Evolutionary conservation across 208 protist genomes (phyloP).

Genomic region (Leishmania lainsoni): DNA sequence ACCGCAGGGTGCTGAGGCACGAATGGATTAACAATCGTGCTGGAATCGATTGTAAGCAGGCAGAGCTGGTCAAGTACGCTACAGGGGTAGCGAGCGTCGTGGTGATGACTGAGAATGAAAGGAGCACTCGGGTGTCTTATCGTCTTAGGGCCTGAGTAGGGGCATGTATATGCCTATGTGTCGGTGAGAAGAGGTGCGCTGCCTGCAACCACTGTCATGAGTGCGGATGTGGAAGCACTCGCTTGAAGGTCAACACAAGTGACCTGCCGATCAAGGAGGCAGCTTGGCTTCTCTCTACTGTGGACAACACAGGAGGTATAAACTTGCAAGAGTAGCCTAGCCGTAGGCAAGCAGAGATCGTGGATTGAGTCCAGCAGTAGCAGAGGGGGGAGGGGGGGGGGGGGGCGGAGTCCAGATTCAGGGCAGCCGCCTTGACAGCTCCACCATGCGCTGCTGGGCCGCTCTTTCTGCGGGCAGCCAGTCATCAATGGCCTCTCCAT

Average conservation of each 20-base stretch:
- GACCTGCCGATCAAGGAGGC: background rate
- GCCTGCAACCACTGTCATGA: background rate
- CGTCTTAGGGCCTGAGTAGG: background rate
- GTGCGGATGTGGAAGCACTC: no score
- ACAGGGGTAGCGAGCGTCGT: background rate
- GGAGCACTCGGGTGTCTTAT: background rate
- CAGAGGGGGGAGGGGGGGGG: background rate
- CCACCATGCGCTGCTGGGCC: conserved; percentile 31
- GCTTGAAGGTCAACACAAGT: background rate
- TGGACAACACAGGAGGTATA: background rate
- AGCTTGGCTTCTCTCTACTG: background rate
- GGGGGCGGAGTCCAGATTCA: background rate
- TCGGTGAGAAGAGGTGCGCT: background rate
- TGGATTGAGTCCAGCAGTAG: background rate
- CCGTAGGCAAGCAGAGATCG: conserved; percentile 3
- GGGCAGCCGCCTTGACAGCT: conserved; percentile 23
- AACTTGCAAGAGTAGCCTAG: background rate
- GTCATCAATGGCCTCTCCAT: background rate
- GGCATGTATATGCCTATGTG: background rate
- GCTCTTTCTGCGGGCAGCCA: conserved; percentile 35
- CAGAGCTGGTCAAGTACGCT: background rate
- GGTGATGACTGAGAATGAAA: background rate
- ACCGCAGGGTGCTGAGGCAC: background rate
- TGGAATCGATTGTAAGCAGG: background rate
- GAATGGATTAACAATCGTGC: background rate